phyloP scores from a whole-genome alignment of 2,329 filamentous ascomycete genomes.

The Arthrocladium fulminans region DNA sequence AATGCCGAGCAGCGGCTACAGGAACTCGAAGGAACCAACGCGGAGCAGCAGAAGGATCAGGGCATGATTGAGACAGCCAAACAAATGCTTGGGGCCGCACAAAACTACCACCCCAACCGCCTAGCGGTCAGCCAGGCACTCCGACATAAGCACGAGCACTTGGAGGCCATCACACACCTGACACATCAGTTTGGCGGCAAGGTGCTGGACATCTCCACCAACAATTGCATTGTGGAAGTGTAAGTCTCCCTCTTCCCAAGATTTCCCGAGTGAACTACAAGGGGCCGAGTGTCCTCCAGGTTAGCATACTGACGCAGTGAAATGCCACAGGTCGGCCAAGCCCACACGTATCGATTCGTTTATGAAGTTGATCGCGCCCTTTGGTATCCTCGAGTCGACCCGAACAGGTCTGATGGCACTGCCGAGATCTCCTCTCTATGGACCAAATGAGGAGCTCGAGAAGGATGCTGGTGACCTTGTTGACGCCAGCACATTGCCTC shows the following conservation, averaged over 20 bases:
- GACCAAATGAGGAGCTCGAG: conserved; percentile 59
- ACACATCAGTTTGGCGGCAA: conserved; percentile 97
- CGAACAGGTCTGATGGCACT: conserved; percentile 95
- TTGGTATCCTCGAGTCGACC: conserved; percentile 92
- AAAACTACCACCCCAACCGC: conserved; percentile 82
- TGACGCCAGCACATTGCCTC: conserved; percentile 85
- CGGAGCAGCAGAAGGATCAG: conserved; percentile 23
- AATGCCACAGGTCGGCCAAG: conserved; percentile 65
- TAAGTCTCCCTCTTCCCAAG: conserved; percentile 42
- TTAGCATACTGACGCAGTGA: conserved; percentile 6
- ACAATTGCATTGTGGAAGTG: conserved; percentile 97
- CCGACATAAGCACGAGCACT: conserved; percentile 93
- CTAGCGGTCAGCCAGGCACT: conserved; percentile 80
- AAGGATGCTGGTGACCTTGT: conserved; percentile 94
- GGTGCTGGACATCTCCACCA: conserved; percentile 94
- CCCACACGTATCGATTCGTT: conserved; percentile 91
- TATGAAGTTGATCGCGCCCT: conserved; percentile 88
- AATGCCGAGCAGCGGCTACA: conserved; percentile 22
- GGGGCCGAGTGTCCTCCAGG: conserved; percentile 14
- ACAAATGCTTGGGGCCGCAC: conserved; percentile 23
- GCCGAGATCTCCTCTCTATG: conserved; percentile 79
- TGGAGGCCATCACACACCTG: conserved; percentile 92
- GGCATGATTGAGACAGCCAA: conserved; percentile 18
- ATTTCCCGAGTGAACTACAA: conserved; percentile 9
- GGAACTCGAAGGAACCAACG: conserved; percentile 32